Evolutionary conservation across 345 rosid species (phyloP), one percentile per base, ranked within the genome.

Genomic region (Syzygium aromaticum): DNA sequence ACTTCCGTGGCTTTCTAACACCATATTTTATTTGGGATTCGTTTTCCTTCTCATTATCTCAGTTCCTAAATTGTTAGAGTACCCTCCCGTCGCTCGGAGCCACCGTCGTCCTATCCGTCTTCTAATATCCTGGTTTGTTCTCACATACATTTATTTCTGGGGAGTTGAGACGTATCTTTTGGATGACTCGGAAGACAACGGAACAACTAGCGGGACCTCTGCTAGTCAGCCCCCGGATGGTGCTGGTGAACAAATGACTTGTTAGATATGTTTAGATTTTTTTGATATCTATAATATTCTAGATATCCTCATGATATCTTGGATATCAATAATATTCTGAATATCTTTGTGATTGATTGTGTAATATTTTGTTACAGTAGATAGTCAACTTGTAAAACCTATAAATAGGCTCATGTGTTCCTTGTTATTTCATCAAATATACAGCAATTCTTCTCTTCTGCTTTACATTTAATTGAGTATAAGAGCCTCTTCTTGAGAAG

Each of bases 161-260:
- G 5, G 16, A 0, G 40, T 30, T 64, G 21, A 14, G 40, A 64
- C 77, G 10, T 8, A 64, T 40, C 0, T 64, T 30, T 64, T 0
- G 5, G 77, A 1, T 28, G 77, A 64, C 40, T 0, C 21, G 40
- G 77, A 15, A 64, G 40, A 64, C 2, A 22, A 64, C 40, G 4
- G 6, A 64, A 64, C 19, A 5, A 9, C 4, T 9, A 0, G 0
- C 8, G 8, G 2, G 22, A 28, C 3, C 77, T 30, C 40, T 0
- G 33, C 77, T 28, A 15, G 11, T 17, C 17, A 1, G 38, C 33
- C 19, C 15, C 5, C 5, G 21, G 40, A 15, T 64, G 77, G 19
- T 64, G 40, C 7, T 28, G 2, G 40, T 14, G 9, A 59, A 25
- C n/a, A n/a, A n/a, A n/a, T n/a, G n/a, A n/a, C n/a, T n/a, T n/a